These are phyloP conservation scores for Termitomyces titanicus DNA, from an alignment of 768 basidiomycete species.

Conservation along the genomic window DNA sequence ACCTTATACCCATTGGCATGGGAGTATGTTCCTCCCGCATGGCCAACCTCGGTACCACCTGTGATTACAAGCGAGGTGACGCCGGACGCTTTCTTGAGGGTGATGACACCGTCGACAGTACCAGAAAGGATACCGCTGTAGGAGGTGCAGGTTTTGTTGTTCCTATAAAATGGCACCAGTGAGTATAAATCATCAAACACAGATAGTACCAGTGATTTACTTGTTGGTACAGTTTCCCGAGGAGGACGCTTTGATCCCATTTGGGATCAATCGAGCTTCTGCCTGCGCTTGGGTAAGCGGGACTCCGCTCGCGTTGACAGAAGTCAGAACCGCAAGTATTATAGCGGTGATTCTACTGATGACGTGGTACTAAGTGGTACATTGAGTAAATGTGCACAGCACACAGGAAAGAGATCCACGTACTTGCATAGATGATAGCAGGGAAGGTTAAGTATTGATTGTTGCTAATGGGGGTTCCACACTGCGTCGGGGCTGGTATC, in stretches of 20 bases:
- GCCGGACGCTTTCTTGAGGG: not conserved
- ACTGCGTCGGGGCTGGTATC: no score
- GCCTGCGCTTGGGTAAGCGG: not conserved
- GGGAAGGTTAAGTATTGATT: not conserved
- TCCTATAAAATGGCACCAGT: not conserved
- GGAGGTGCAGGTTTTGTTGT: not conserved
- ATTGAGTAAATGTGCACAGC: no score
- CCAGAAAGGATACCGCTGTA: not conserved
- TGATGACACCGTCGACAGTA: not conserved
- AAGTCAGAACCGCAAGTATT: no score
- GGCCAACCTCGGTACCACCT: not conserved
- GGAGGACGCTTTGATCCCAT: not conserved
- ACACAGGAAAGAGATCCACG: no score
- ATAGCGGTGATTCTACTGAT: no score
- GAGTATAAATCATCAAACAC: not conserved
- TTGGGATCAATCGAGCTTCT: not conserved
- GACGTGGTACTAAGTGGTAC: no score
- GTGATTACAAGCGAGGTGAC: not conserved
- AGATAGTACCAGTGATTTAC: not conserved
- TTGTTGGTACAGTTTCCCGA: not conserved
- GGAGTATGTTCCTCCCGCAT: not conserved
- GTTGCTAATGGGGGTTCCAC: no score
- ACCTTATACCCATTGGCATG: not conserved
- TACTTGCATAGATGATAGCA: no score
- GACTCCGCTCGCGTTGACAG: no score